These are phyloP conservation scores for Clavispora phyllophila DNA, from an alignment of 805 yeast species.

Conservation along the genomic window DNA sequence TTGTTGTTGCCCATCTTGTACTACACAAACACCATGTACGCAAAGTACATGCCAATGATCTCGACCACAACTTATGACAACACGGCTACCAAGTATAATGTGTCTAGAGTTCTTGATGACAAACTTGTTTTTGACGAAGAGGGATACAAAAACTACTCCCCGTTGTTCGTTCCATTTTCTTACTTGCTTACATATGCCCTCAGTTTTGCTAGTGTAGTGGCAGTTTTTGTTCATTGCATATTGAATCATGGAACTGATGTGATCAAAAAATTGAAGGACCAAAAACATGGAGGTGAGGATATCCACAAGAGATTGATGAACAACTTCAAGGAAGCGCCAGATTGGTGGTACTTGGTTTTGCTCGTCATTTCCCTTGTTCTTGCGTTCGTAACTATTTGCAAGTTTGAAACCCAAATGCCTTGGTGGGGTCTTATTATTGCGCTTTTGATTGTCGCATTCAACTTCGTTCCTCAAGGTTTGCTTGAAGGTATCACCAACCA, in stretches of 20 bases:
- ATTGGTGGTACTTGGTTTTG: constrained; percentile 18
- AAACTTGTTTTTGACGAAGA: constrained; percentile 13
- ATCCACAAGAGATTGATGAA: constrained; percentile 19
- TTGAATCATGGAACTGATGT: constrained; percentile 19
- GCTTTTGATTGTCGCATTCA: constrained; percentile 10
- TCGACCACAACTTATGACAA: constrained; percentile 18
- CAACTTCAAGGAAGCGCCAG: constrained; percentile 17
- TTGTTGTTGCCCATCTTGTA: constrained; percentile 13
- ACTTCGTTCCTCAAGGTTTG: constrained; percentile 15
- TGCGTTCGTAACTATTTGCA: constrained; percentile 13
- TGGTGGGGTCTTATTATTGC: constrained; percentile 16
- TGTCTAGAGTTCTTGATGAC: constrained; percentile 12
- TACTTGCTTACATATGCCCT: constrained; percentile 18
- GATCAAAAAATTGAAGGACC: constrained; percentile 11
- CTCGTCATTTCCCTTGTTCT: constrained; percentile 10
- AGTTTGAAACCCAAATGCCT: constrained; percentile 15
- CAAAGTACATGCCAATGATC: constrained; percentile 20
- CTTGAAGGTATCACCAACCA: constrained; percentile 18
- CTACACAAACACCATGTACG: constrained; percentile 20
- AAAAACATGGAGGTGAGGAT: constrained; percentile 15
- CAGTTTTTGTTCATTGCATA: constrained; percentile 15
- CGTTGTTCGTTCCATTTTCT: constrained; percentile 17
- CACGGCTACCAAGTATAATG: constrained; percentile 14
- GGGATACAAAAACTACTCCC: constrained; percentile 15
- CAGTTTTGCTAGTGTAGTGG: constrained; percentile 18